Evolutionary conservation across 331 rosid species (phyloP), one percentile per base, ranked within the genome.

Genomic region (Malus hybrid): DNA sequence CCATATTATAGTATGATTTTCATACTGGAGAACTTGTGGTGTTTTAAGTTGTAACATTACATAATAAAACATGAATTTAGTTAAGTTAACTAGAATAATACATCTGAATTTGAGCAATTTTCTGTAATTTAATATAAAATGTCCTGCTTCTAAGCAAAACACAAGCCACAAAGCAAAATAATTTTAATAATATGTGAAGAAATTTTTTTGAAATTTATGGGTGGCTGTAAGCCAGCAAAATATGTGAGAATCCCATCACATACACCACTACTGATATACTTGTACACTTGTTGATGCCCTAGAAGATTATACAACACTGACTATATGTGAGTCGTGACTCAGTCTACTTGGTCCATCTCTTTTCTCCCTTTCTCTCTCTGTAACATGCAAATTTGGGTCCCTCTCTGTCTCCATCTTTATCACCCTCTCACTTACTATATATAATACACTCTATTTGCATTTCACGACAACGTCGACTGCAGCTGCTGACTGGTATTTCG

Each of bases 401-500:
- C 89, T 29, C 79, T 61, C 73, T 74, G 67, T 67, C 73, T 61
- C 36, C 66, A 15, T 80, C 85, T 78, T 75, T 65, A 78, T 83
- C 70, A 34, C 71, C 10, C 68, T 33, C 20, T 61, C 65, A 11
- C 46, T 76, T 16, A 2, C 76, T 32, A 82, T 60, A 72, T 29
- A 42, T 57, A 44, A 62, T 63, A 68, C 65, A 76, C 63, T 85
- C 87, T 67, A 80, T 83, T 80, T 81, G 80, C 93, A 64, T 62
- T 83, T 82, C 73, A 86, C 93, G 97, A 89, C 93, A 89, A 89
- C 88, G 74, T 86, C 78, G 85, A 86, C 90, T 88, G 96, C 96
- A 83, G 76, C 77, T 89, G 93, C 96, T 91, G 93, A 91, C 96
- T 85, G 80, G 65, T 86, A 87, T 89, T 86, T 91, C 88, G 73